phyloP scores from a whole-genome alignment of 768 basidiomycete species.

The Auricularia cornea region DNA sequence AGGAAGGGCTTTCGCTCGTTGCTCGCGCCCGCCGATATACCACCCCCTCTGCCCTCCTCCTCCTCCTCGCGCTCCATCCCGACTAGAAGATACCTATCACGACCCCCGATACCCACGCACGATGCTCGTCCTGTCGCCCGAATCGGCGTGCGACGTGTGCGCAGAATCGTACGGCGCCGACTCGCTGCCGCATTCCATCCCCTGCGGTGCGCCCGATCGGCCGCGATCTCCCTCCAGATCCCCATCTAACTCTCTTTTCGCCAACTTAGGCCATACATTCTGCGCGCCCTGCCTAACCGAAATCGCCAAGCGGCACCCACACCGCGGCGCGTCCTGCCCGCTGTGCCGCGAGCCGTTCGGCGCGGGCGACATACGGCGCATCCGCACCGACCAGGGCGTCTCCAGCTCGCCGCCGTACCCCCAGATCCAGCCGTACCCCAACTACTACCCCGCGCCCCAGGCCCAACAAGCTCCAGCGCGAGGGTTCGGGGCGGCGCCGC shows the following conservation, averaged over 20 bases:
- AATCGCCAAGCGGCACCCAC: constrained; percentile 63
- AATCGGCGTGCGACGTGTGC: constrained; percentile 84
- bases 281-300: constrained; percentile 69
- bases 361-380: constrained; percentile 56
- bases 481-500: background rate
- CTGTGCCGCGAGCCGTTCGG: constrained; percentile 76
- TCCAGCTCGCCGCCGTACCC: constrained; percentile 44
- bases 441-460: background rate
- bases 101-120: too few species aligned
- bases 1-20: too few species aligned
- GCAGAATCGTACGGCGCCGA: constrained; percentile 76
- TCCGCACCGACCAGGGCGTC: constrained; percentile 65
- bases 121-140: constrained; percentile 77
- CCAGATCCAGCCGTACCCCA: constrained; percentile 17
- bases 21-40: too few species aligned
- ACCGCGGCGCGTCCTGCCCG: constrained; percentile 68
- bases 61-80: too few species aligned
- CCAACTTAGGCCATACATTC: constrained; percentile 60
- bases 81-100: too few species aligned
- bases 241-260: background rate
- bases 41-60: too few species aligned
- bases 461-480: background rate
- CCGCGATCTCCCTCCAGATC: constrained; percentile 8
- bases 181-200: constrained; percentile 69
- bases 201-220: constrained; percentile 58